These are phyloP conservation scores for Brassica balearica DNA, from an alignment of 441 rosid genomes.

Conservation along the genomic window DNA sequence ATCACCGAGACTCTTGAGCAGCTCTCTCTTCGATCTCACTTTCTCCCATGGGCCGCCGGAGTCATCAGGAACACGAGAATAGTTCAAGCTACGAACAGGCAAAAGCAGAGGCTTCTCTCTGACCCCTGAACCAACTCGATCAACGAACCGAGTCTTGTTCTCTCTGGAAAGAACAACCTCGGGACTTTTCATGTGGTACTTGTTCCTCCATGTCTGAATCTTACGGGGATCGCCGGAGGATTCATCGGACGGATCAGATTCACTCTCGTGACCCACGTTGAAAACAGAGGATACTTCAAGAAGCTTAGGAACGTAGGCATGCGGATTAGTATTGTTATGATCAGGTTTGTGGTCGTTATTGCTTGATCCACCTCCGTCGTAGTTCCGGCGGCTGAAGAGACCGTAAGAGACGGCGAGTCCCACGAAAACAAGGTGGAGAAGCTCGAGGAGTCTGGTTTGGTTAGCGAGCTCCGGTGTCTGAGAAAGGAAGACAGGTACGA, in stretches of 20 bases:
- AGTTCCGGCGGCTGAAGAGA: slow-evolving; percentile 75
- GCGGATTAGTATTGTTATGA: background rate
- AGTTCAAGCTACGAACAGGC: slow-evolving; percentile 84
- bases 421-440: slow-evolving; percentile 86
- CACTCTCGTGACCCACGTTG: slow-evolving; percentile 69
- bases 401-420: slow-evolving; percentile 97
- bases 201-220: slow-evolving; percentile 79
- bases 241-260: slow-evolving; percentile 39
- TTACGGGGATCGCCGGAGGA: slow-evolving; percentile 41
- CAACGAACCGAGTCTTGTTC: slow-evolving; percentile 47
- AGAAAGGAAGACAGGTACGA: slow-evolving; percentile 76
- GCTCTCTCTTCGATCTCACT: slow-evolving; percentile 53
- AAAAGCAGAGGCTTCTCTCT: slow-evolving; percentile 75
- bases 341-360: slow-evolving; percentile 53
- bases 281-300: slow-evolving; percentile 87
- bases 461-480: slow-evolving; percentile 86
- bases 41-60: slow-evolving; percentile 44
- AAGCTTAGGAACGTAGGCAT: slow-evolving; percentile 65
- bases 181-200: slow-evolving; percentile 63
- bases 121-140: slow-evolving; percentile 43
- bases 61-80: slow-evolving; percentile 50
- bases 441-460: slow-evolving; percentile 77
- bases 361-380: slow-evolving; percentile 50
- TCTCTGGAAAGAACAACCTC: slow-evolving; percentile 59
- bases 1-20: slow-evolving; percentile 48